phyloP scores from a whole-genome alignment of 441 rosid genomes.

The Gossypium davidsonii region DNA sequence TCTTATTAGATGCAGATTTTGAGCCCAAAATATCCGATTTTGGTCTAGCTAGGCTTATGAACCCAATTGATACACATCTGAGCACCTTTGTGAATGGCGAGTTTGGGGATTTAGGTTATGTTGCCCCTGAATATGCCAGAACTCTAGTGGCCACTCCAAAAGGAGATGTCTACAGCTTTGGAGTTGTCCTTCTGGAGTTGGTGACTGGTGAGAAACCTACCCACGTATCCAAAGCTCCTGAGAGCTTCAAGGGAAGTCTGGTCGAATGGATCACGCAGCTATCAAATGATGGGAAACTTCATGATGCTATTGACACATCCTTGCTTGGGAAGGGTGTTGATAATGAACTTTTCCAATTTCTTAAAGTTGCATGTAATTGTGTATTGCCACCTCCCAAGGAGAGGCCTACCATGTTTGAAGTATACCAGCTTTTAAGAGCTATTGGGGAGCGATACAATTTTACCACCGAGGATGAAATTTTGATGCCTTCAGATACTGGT shows the following conservation, averaged over 20 bases:
- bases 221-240: slow-evolving; percentile 45
- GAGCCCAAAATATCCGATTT: slow-evolving; percentile 88
- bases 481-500: slow-evolving; percentile 58
- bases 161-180: slow-evolving; percentile 91
- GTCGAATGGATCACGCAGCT: slow-evolving; percentile 63
- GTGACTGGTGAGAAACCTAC: slow-evolving; percentile 81
- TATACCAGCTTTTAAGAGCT: slow-evolving; percentile 67
- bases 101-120: slow-evolving; percentile 85
- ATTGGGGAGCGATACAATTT: slow-evolving; percentile 70
- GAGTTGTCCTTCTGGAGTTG: slow-evolving; percentile 79
- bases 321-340: slow-evolving; percentile 57
- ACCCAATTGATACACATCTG: slow-evolving; percentile 78
- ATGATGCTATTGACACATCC: slow-evolving; percentile 52
- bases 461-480: slow-evolving; percentile 58
- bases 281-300: slow-evolving; percentile 45
- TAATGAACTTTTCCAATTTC: slow-evolving; percentile 63
- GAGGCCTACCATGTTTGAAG: slow-evolving; percentile 84
- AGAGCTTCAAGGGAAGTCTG: slow-evolving; percentile 69
- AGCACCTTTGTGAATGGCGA: slow-evolving; percentile 93
- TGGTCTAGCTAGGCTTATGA: slow-evolving; percentile 91
- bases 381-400: slow-evolving; percentile 57
- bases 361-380: slow-evolving; percentile 72
- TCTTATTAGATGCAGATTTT: slow-evolving; percentile 63
- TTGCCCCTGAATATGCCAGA: slow-evolving; percentile 81
- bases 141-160: slow-evolving; percentile 85